Base-by-base conservation (phyloP, 495 filamentous ascomycete species). In the Aspergillus carlsbadensis region DNA sequence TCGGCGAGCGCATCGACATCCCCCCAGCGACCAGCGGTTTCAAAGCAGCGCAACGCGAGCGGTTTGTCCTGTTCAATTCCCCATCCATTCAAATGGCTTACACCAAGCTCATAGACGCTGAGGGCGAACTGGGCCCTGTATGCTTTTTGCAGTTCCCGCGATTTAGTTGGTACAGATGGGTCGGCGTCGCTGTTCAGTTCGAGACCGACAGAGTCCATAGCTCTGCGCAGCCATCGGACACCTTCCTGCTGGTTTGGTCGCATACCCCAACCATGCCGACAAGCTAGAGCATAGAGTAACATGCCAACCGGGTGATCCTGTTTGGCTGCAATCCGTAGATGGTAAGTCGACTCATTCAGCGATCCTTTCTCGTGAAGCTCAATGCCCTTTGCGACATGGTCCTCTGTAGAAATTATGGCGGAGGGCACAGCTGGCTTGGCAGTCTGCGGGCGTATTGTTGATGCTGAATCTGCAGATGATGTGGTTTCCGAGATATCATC, bases 241-340 rank as follows among this genome's bases (percentile, higher is more conserved):
- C 88, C 95, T 73, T 98, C 94, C 33, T 78, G 78, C 60, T 87
- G 90, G 67, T 96, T 96, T 15, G 90, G 82, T 15, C 90, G 84
- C 90, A 97, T 96, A 10, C 94, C 94, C 94, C 94, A 98, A 24
- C 94, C 94, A 66, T 98, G 94, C n/a, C 95, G 84, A 66, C 92
- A 96, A 31, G 94, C 95, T 37, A 98, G 80, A 5, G 93, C 95
- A 70, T 96, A 98, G 8, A 98, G 78, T 6, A 98, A 78, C 94
- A 98, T 98, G 11, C 85, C 94, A 0, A 91, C 96, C 0, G 94
- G 92, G 48, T 94, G 84, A 11, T 88, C 87, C 37, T 86, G 84
- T 60, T 86, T 86, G 2, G 94, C 95, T 5, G 94, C 94, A 63
- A 96, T 83, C 10, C 94, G 88, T 24, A 98, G 79, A 67, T 98